A percentile compares a stretch with the other conserved stretches of the same genome.
These are phyloP conservation scores for Eleusine coracana DNA, from an alignment of 176 grass and related monocot species.

Conservation along the genomic window DNA sequence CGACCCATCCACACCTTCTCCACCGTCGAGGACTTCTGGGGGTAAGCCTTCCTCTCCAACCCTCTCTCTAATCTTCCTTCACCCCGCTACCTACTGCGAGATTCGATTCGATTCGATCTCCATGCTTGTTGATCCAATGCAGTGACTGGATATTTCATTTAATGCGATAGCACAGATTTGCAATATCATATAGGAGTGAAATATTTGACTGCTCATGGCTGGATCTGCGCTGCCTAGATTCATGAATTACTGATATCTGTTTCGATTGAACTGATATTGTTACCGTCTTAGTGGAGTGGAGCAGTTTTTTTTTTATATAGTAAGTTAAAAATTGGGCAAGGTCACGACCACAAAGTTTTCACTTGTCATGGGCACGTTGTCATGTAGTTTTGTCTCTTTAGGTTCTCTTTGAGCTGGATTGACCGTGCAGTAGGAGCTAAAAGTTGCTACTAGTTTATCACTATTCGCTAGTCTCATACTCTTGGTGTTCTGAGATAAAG, in stretches of 20 bases:
- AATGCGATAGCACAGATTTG: no score
- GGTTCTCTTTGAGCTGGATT: background rate
- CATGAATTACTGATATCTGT: background rate
- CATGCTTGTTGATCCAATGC: background rate
- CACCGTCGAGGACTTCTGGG: constrained; percentile 95
- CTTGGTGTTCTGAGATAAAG: no score
- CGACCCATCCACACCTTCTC: constrained; percentile 86
- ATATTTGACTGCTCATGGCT: no score
- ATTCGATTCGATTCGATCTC: background rate
- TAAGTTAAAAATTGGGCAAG: background rate
- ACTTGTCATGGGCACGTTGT: background rate
- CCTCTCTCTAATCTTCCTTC: background rate
- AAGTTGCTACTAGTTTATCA: no score
- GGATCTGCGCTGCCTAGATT: background rate
- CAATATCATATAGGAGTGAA: background rate
- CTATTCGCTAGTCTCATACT: no score
- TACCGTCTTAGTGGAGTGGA: background rate
- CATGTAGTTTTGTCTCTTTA: background rate
- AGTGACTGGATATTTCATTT: no score
- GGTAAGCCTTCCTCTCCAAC: constrained; percentile 35
- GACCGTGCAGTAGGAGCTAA: background rate
- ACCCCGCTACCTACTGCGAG: background rate
- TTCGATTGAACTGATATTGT: background rate
- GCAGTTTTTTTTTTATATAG: no score
- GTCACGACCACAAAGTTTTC: background rate